phyloP scores from a whole-genome alignment of 2,329 filamentous ascomycete genomes.

The Colletotrichum sojae region DNA sequence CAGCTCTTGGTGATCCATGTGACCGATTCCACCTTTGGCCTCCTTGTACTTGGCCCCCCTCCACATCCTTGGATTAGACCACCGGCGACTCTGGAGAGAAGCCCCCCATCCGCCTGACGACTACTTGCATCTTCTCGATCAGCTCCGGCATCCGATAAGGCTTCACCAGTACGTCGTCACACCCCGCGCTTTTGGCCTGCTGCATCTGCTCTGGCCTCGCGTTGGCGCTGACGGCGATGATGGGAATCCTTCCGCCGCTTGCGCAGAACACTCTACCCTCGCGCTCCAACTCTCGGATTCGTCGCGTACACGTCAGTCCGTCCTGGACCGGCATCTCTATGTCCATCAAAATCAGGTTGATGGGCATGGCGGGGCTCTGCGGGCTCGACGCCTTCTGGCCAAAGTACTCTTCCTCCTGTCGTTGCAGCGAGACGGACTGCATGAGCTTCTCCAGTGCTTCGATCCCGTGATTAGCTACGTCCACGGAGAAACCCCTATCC shows the following conservation, averaged over 20 bases:
- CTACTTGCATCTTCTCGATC: conserved; percentile 69
- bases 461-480: conserved; percentile 70
- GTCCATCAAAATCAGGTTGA: conserved; percentile 80
- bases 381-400: not conserved
- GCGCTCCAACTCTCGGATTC: conserved; percentile 74
- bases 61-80: not conserved
- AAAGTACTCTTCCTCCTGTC: conserved; percentile 31
- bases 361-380: conserved; percentile 47
- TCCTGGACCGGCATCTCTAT: conserved; percentile 84
- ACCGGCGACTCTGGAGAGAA: conserved; percentile 32
- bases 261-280: conserved; percentile 63
- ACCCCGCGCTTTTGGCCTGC: conserved; percentile 65
- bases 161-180: conserved; percentile 79
- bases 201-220: conserved; percentile 73
- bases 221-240: conserved; percentile 78
- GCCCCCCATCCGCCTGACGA: conserved; percentile 54
- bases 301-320: conserved; percentile 75
- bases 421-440: conserved; percentile 45
- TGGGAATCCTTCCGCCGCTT: conserved; percentile 67
- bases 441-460: conserved; percentile 67
- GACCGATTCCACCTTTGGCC: not conserved
- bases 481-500: conserved; percentile 64
- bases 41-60: not conserved
- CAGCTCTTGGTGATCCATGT: conserved; percentile 29
- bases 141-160: conserved; percentile 76